phyloP scores from a whole-genome alignment of 805 yeast species.

The Spencermartinsiella europaea region DNA sequence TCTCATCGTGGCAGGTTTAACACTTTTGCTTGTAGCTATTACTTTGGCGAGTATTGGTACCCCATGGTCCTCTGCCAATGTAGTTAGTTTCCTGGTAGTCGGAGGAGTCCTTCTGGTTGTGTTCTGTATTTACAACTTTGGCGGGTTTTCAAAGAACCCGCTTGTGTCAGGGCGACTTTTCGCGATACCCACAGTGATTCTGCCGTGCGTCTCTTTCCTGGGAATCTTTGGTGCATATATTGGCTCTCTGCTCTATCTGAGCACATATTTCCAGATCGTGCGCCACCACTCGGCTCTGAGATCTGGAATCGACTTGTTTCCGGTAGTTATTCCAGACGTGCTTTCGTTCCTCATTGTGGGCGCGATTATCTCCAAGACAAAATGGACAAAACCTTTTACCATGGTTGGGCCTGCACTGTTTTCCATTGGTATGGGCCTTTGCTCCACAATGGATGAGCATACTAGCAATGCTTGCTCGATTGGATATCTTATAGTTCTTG shows the following conservation, averaged over 20 bases:
- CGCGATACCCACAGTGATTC: slow-evolving; percentile 8
- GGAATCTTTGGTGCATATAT: slow-evolving; percentile 45
- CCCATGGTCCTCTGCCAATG: slow-evolving; percentile 13
- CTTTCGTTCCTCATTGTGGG: slow-evolving; percentile 41
- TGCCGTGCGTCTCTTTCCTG: slow-evolving; percentile 36
- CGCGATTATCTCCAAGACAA: slow-evolving; percentile 36
- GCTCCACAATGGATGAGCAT: slow-evolving; percentile 36
- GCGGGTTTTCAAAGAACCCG: slow-evolving; percentile 33
- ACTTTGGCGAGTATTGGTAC: slow-evolving; percentile 11
- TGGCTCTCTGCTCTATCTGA: slow-evolving; percentile 41
- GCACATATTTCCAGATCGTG: slow-evolving; percentile 44
- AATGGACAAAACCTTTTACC: slow-evolving; percentile 40
- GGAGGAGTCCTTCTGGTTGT: slow-evolving; percentile 39
- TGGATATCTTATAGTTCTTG: slow-evolving; percentile 42
- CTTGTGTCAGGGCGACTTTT: slow-evolving; percentile 26
- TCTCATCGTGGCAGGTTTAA: slow-evolving; percentile 30
- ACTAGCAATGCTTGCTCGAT: slow-evolving; percentile 34
- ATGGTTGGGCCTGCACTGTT: slow-evolving; percentile 35
- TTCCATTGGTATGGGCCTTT: slow-evolving; percentile 41
- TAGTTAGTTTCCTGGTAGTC: slow-evolving; percentile 20
- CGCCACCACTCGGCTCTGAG: slow-evolving; percentile 35
- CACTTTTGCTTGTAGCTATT: slow-evolving; percentile 10
- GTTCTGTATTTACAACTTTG: slow-evolving; percentile 33
- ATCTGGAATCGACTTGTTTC: slow-evolving; percentile 39
- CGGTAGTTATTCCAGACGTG: slow-evolving; percentile 41